These are phyloP conservation scores for Babesia divergens DNA, from an alignment of 169 alveolate genomes.

Conservation along the genomic window DNA sequence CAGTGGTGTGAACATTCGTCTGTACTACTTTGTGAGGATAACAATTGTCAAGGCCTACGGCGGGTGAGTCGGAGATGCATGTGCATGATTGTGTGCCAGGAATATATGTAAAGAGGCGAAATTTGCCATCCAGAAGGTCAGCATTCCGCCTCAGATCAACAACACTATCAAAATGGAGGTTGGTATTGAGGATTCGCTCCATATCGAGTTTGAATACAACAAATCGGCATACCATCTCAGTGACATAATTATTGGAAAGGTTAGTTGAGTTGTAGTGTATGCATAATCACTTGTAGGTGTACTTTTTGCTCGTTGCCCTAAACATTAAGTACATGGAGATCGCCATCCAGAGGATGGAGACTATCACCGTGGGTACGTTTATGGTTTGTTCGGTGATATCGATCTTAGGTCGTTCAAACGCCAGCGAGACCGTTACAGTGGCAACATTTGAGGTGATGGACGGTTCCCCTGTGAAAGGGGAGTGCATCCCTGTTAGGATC, in stretches of 20 bases:
- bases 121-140: slow-evolving; percentile 90
- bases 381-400: neutral
- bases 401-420: slow-evolving; percentile 63
- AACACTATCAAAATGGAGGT: slow-evolving; percentile 95
- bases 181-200: slow-evolving; percentile 98
- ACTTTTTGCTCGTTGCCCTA: slow-evolving; percentile 95
- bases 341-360: slow-evolving; percentile 74
- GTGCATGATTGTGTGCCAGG: slow-evolving; percentile 29
- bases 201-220: slow-evolving; percentile 92
- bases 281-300: slow-evolving; percentile 56
- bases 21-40: slow-evolving; percentile 88
- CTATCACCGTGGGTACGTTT: slow-evolving; percentile 35
- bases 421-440: slow-evolving; percentile 92
- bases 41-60: slow-evolving; percentile 90
- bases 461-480: slow-evolving; percentile 96
- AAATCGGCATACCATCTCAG: slow-evolving; percentile 92
- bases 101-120: slow-evolving; percentile 92
- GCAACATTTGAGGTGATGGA: slow-evolving; percentile 99
- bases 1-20: slow-evolving; percentile 91
- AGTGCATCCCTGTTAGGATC: slow-evolving; percentile 94
- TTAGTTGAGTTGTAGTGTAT: neutral
- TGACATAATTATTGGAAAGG: slow-evolving; percentile 97
- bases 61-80: slow-evolving; percentile 55
- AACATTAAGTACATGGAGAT: slow-evolving; percentile 97
- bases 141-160: slow-evolving; percentile 85